phyloP scores from a whole-genome alignment of 192 early-diverging fungal species.

The Coemansia sp. region DNA sequence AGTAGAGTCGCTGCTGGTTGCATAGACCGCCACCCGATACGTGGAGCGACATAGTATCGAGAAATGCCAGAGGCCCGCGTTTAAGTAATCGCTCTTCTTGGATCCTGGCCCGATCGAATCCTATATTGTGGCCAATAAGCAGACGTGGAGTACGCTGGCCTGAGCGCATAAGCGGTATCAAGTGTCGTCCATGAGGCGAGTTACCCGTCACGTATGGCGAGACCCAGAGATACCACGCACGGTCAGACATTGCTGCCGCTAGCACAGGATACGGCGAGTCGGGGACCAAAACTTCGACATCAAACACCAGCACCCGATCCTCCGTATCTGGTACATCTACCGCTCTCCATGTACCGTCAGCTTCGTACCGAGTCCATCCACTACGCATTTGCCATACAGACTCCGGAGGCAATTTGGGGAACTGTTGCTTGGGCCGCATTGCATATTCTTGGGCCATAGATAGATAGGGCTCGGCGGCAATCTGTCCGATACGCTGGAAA shows the following conservation, averaged over 20 bases:
- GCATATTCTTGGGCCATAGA: conserved; percentile 59
- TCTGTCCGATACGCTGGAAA: conserved; percentile 71
- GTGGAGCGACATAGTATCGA: conserved; percentile 96
- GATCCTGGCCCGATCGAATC: conserved; percentile 88
- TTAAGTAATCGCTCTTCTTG: conserved; percentile 80
- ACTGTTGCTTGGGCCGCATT: conserved; percentile 6
- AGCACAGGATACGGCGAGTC: conserved; percentile 77
- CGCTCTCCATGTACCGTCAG: conserved; percentile 29
- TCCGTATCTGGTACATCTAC: conserved; percentile 58
- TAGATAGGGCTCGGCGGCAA: conserved; percentile 65
- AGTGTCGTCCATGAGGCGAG: conserved; percentile 46
- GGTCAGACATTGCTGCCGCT: conserved; percentile 73
- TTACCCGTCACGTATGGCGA: conserved; percentile 74
- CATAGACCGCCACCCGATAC: conserved; percentile 87
- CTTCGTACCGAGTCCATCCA: conserved; percentile 86
- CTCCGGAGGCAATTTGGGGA: conserved; percentile 52
- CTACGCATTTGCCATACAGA: conserved; percentile 59
- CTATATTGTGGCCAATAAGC: conserved; percentile 90
- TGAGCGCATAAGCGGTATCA: conserved; percentile 66
- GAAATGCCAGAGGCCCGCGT: conserved; percentile 62
- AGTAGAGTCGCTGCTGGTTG: conserved; percentile 81
- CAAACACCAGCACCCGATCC: conserved; percentile 79
- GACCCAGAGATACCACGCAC: conserved; percentile 92
- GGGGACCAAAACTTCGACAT: conserved; percentile 77
- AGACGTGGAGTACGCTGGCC: conserved; percentile 58